Percentiles rank a stretch among this genome's conserved stretches.
These are phyloP conservation scores for Canna indica DNA, from an alignment of 176 grass and related monocot species.

Conservation along the genomic window DNA sequence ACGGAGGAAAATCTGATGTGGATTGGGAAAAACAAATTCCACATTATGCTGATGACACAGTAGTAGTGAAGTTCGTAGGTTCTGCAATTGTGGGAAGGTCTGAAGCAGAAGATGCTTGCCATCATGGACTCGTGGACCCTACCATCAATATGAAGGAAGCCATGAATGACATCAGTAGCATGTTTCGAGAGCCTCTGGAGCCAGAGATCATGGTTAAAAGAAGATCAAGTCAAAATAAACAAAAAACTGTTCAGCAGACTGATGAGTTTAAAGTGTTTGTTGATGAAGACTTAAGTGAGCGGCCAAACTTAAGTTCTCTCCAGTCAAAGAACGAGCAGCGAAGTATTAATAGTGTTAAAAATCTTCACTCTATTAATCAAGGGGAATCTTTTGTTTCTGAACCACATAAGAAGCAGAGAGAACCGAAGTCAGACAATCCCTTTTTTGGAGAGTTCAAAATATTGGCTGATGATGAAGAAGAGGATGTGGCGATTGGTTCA, in stretches of 20 bases:
- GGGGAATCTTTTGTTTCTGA: not conserved
- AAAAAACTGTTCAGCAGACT: conserved; percentile 37
- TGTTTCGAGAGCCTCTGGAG: conserved; percentile 88
- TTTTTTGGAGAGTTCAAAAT: conserved; percentile 61
- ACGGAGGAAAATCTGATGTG: not conserved
- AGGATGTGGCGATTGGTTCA: conserved; percentile 15
- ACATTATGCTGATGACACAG: conserved; percentile 57
- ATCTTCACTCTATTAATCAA: conserved; percentile 2
- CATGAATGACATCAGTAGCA: conserved; percentile 67
- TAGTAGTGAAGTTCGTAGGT: conserved; percentile 79
- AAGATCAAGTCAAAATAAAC: conserved; percentile 34
- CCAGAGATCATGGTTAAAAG: conserved; percentile 54
- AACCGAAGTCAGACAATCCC: conserved; percentile 32
- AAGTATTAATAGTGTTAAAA: conserved; percentile 6
- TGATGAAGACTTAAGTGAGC: conserved; percentile 46
- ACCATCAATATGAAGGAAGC: conserved; percentile 88
- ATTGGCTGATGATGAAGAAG: conserved; percentile 58
- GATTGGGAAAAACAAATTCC: conserved; percentile 28
- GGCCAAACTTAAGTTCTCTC: conserved; percentile 13
- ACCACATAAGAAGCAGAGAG: conserved; percentile 19
- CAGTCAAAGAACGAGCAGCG: conserved; percentile 14
- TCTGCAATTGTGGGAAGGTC: conserved; percentile 80
- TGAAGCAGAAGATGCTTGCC: conserved; percentile 78
- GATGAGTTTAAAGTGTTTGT: conserved; percentile 67
- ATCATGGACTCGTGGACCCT: conserved; percentile 87